Evolutionary conservation across 768 basidiomycete genomes (phyloP).

Genomic region (Boletus tomentosulus): DNA sequence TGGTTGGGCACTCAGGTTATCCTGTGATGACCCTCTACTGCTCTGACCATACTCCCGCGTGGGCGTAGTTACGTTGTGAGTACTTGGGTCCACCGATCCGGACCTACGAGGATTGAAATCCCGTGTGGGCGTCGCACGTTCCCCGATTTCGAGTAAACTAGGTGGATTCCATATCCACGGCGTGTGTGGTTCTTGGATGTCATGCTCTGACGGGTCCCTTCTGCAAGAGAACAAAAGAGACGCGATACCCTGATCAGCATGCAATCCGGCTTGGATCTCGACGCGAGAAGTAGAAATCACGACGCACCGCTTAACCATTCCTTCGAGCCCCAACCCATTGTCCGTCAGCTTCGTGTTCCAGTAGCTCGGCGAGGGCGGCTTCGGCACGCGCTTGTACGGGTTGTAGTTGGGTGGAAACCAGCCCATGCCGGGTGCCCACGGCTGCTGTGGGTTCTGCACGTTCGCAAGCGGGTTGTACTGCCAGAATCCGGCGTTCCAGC

Average conservation of each 20-base stretch:
- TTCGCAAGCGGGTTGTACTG: conserved; percentile 42
- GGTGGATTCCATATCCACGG: conserved; percentile 75
- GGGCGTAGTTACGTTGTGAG: conserved; percentile 11
- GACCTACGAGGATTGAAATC: conserved; percentile 24
- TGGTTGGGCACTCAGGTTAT: conserved; percentile 11
- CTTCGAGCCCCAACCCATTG: conserved; percentile 62
- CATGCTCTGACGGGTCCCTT: conserved; percentile 31
- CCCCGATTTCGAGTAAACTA: conserved; percentile 31
- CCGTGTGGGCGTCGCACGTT: conserved; percentile 28
- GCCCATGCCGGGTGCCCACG: conserved; percentile 32
- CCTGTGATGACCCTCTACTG: conserved; percentile 12
- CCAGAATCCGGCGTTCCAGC: conserved; percentile 55
- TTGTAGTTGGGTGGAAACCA: conserved; percentile 39
- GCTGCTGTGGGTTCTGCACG: conserved; percentile 24
- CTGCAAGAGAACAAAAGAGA: conserved; percentile 9
- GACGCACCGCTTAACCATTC: conserved; percentile 60
- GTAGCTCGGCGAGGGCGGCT: conserved; percentile 61
- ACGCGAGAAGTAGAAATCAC: background rate
- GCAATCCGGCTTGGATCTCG: background rate
- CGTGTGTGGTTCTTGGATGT: conserved; percentile 43
- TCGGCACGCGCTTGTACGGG: conserved; percentile 63
- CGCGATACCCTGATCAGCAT: conserved; percentile 16
- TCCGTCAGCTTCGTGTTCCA: conserved; percentile 52
- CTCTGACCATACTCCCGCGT: conserved; percentile 21
- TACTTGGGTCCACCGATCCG: conserved; percentile 19